Evolutionary conservation across 163 green algal species (phyloP).

Genomic region (Scenedesmus sp.): DNA sequence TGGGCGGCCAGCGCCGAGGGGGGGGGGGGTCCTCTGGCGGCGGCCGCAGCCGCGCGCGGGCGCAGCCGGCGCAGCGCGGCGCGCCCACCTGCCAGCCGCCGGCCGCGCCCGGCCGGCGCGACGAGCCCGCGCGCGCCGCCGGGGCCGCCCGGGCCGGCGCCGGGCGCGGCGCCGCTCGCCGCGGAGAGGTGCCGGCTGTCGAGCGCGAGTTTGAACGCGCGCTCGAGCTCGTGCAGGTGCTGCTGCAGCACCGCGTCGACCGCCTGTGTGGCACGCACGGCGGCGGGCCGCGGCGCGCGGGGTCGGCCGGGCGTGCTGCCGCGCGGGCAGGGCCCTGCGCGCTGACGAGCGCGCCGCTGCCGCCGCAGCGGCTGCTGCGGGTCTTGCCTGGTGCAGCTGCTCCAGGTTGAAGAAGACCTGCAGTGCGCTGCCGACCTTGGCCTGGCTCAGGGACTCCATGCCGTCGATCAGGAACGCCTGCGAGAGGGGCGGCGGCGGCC

Average conservation of each 20-base stretch:
- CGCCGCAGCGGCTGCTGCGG: too few relatives aligned
- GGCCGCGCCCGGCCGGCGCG: constrained; percentile 26
- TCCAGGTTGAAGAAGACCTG: constrained; percentile 96
- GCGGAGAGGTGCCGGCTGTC: constrained; percentile 56
- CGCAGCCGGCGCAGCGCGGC: background rate
- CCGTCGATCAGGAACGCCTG: constrained; percentile 78
- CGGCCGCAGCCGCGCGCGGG: too few relatives aligned
- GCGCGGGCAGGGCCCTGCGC: too few relatives aligned
- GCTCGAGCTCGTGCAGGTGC: constrained; percentile 60
- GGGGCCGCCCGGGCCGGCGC: background rate
- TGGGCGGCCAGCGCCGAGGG: too few relatives aligned
- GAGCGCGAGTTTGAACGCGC: constrained; percentile 46
- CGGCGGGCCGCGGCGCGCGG: too few relatives aligned
- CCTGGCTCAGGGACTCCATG: constrained; percentile 86
- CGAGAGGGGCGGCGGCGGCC: too few relatives aligned
- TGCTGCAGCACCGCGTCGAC: constrained; percentile 47
- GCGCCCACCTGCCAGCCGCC: constrained; percentile 53
- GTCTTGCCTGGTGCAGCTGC: constrained; percentile 70
- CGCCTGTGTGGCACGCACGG: constrained; percentile 50
- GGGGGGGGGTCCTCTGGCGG: too few relatives aligned
- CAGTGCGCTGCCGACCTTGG: constrained; percentile 90
- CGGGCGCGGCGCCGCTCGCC: constrained; percentile 1
- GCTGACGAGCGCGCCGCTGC: too few relatives aligned
- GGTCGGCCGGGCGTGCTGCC: too few relatives aligned
- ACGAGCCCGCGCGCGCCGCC: constrained; percentile 20